These are phyloP conservation scores for Chrysoporthe deuterocubensis DNA, from an alignment of 2,329 filamentous ascomycete genomes.

Conservation along the genomic window DNA sequence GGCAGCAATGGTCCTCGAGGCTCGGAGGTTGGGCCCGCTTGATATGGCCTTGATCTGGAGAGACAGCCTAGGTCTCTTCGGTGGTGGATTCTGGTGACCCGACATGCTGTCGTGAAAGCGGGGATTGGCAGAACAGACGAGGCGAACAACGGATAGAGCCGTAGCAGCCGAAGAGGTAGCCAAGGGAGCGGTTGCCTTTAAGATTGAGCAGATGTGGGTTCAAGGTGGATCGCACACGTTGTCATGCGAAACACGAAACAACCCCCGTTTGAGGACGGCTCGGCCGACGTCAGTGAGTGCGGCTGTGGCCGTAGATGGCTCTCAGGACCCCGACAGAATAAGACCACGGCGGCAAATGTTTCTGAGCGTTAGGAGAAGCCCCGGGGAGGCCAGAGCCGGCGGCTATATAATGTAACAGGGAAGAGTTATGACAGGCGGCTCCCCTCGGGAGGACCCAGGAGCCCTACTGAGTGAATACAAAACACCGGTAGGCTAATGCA, in stretches of 20 bases:
- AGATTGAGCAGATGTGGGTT: neutral
- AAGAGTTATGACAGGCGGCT: constrained; percentile 8
- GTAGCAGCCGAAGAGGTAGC: neutral
- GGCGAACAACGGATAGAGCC: constrained; percentile 9
- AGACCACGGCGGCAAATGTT: constrained; percentile 6
- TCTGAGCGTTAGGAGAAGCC: constrained; percentile 12
- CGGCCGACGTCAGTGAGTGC: constrained; percentile 6
- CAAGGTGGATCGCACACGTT: constrained; percentile 3
- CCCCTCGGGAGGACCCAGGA: constrained; percentile 2
- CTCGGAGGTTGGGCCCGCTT: constrained; percentile 42
- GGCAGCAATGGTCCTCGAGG: constrained; percentile 49
- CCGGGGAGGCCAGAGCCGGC: constrained; percentile 15
- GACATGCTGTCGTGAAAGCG: constrained; percentile 25
- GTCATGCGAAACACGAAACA: constrained; percentile 26
- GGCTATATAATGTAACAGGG: constrained; percentile 25
- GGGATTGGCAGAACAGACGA: neutral
- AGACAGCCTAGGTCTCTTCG: constrained; percentile 59
- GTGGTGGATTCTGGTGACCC: constrained; percentile 38
- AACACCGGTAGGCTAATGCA: constrained; percentile 23
- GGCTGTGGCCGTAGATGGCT: neutral
- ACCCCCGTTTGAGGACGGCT: constrained; percentile 2
- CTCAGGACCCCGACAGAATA: neutral
- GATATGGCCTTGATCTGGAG: constrained; percentile 51
- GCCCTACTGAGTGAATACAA: neutral
- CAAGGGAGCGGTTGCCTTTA: constrained; percentile 13